Evolutionary conservation across 164 flowering plant species (phyloP), one percentile per base, ranked within the genome.

Genomic region (Nelumbo lutea): DNA sequence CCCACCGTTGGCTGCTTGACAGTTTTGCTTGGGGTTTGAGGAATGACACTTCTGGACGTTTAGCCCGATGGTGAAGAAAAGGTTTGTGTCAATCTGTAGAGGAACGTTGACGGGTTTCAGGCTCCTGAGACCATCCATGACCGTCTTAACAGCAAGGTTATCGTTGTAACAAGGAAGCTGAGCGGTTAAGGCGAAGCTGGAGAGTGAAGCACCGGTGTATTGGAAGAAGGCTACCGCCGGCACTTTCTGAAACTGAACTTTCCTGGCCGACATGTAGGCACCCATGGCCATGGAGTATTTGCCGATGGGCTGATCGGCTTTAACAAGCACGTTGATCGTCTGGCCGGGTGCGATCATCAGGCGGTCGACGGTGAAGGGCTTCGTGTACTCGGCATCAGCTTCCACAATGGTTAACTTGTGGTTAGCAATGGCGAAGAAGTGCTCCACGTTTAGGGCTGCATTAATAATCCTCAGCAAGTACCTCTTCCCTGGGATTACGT

Each of bases 281-380:
- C 86, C 83, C 85, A 81, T 76, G 53, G 89, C 88, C 83, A 90
- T 90, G 65, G 90, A 82, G 73, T 85, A 86, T 72, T 61, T 78
- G 52, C 76, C 83, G 2, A 77, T 73, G 2, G 79, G 77, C 68
- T 87, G 86, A 80, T 87, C 80, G 8, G 92, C 84, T 0, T 78
- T 83, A 43, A 89, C 79, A 0, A 86, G 84, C 11, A 86, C 85
- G 15, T 85, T 86, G 56, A 81, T 68, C 15, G 91, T 87, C 76
- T 89, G 92, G 5, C 92, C 95, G 0, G 95, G 90, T n/a, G 82
- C 78, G 0, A 89, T 70, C 88, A 84, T 82, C 43, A 87, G 72
- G 6, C 70, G 81, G 72, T 85, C 83, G 3, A 79, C 81, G 27
- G 73, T 75, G 75, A 79, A 82, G 1, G 95, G 90, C 68, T 89